These are phyloP conservation scores for Poteriospumella lacustris DNA, from an alignment of 108 stramenopile genomes.

Conservation along the genomic window DNA sequence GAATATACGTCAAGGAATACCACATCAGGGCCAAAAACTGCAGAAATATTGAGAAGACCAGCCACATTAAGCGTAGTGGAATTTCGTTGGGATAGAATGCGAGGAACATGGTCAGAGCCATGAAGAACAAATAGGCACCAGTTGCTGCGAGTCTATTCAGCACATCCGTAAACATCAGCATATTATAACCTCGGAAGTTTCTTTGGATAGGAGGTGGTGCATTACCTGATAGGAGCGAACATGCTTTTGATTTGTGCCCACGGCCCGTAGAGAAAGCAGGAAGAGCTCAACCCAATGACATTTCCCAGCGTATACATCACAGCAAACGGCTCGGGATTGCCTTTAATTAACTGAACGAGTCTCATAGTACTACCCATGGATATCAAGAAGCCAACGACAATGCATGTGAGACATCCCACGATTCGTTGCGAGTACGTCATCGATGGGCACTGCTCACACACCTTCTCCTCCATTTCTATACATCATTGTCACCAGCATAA, in stretches of 20 bases:
- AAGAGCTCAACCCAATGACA: not conserved
- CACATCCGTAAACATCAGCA: no score
- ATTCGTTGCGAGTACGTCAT: conserved; percentile 25
- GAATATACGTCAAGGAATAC: conserved; percentile 32
- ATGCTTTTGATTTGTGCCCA: conserved; percentile 20
- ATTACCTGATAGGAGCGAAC: not conserved
- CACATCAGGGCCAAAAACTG: conserved; percentile 32
- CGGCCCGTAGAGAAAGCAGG: conserved; percentile 26
- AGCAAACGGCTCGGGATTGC: conserved; percentile 28
- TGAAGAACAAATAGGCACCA: not conserved
- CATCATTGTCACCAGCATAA: not conserved
- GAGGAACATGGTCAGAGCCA: conserved; percentile 17
- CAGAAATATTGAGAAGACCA: conserved; percentile 7
- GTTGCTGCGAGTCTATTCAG: conserved; percentile 1
- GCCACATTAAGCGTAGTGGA: not conserved
- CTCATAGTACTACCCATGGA: conserved; percentile 4
- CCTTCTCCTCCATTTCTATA: conserved; percentile 3
- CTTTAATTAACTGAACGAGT: not conserved
- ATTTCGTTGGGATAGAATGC: conserved; percentile 25
- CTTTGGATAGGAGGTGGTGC: no score
- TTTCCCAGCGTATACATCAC: conserved; percentile 28
- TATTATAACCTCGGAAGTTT: no score
- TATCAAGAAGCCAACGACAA: not conserved
- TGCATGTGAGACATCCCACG: not conserved
- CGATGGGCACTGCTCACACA: conserved; percentile 5